Percentiles rank a stretch among this genome's conserved stretches.
Evolutionary conservation across 192 early-diverging fungal species (phyloP).

Genomic region (Spinellus fusiger): DNA sequence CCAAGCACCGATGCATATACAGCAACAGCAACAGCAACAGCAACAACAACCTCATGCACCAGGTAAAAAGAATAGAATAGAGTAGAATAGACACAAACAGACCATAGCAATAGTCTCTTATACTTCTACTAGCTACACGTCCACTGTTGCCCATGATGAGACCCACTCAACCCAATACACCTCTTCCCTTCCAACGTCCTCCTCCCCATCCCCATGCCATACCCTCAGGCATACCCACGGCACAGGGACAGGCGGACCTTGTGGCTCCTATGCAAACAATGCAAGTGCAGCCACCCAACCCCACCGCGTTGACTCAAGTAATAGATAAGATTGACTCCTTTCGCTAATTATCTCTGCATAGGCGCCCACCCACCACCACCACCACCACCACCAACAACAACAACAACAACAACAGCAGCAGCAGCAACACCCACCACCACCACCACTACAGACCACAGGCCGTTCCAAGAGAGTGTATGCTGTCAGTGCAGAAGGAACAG

Average conservation of each 20-base stretch:
- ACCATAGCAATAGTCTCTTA: too few species aligned
- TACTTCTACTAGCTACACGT: too few species aligned
- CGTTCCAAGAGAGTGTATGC: too few species aligned
- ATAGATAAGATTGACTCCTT: too few species aligned
- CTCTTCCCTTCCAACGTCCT: neutral
- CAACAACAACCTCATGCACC: too few species aligned
- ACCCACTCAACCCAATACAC: neutral
- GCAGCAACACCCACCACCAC: slow-evolving; percentile 5
- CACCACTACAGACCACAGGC: slow-evolving; percentile 14
- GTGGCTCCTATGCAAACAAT: slow-evolving; percentile 25
- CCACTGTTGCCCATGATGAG: neutral
- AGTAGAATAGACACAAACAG: too few species aligned
- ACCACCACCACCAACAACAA: neutral
- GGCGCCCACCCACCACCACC: neutral
- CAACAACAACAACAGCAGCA: neutral
- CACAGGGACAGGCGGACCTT: slow-evolving; percentile 1
- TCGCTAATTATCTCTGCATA: too few species aligned
- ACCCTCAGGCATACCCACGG: neutral
- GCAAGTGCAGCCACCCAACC: slow-evolving; percentile 12
- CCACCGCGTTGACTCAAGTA: neutral
- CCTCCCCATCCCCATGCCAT: neutral
- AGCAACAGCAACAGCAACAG: too few species aligned
- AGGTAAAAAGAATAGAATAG: too few species aligned
- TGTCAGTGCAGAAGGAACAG: too few species aligned
- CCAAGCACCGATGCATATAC: too few species aligned